Conservation (phyloP, 495 filamentous ascomycete genomes). For the Podospora conica region DNA sequence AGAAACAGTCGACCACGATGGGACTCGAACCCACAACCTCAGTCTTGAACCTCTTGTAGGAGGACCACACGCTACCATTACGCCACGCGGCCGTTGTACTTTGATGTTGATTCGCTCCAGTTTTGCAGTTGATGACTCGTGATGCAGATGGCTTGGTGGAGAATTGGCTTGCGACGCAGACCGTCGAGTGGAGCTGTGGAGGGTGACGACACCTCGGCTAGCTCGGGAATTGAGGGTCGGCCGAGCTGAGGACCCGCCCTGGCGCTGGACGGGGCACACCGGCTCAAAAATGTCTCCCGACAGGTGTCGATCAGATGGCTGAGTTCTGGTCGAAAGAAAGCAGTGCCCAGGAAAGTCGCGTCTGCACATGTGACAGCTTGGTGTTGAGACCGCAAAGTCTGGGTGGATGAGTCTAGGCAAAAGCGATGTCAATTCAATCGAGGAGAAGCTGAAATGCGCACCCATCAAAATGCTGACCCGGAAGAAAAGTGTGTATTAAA, state of each 20-base stretch:
- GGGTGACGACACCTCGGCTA: background rate
- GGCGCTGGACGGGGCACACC: background rate
- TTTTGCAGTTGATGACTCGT: background rate
- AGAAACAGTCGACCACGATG: background rate
- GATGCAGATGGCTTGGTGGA: background rate
- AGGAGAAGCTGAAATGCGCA: no score
- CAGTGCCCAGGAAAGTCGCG: no score
- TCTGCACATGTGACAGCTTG: no score
- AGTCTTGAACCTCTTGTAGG: background rate
- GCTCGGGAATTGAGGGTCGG: background rate
- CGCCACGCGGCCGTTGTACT: background rate
- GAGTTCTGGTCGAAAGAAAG: no score
- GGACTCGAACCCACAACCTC: constrained; percentile 1
- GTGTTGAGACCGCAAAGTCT: no score
- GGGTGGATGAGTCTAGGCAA: no score
- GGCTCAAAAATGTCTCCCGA: no score
- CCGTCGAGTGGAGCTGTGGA: background rate
- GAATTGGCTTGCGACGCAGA: background rate
- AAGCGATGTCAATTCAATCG: no score
- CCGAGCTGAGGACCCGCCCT: background rate
- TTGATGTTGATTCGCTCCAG: background rate
- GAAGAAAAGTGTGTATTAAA: no score
- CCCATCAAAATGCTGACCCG: no score
- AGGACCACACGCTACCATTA: constrained; percentile 2
- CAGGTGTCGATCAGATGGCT: no score